These are phyloP conservation scores for Lepidium aucheri DNA, from an alignment of 345 rosid genomes.

Conservation along the genomic window DNA sequence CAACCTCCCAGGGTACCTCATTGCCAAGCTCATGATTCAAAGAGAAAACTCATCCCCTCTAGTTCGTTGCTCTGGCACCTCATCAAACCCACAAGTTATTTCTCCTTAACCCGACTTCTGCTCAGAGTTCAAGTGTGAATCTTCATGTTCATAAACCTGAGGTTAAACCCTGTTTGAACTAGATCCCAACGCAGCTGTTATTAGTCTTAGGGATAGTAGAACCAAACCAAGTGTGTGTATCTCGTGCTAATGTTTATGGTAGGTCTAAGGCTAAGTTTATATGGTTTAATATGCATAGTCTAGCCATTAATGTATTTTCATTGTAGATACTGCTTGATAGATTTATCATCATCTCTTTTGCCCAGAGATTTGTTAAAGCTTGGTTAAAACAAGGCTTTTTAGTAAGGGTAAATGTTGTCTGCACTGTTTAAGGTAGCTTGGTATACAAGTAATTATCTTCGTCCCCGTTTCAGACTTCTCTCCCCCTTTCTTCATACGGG, in stretches of 20 bases:
- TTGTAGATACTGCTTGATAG: not conserved
- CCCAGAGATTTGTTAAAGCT: not conserved
- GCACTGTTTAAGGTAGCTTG: not conserved
- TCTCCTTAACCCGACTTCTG: not conserved
- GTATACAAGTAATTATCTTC: not conserved
- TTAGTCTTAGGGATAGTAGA: not conserved
- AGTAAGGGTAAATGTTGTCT: not conserved
- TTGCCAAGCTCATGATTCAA: constrained; percentile 9
- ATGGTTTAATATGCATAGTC: not conserved
- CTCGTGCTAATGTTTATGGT: not conserved
- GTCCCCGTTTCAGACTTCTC: too few relatives aligned
- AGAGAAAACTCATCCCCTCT: not conserved
- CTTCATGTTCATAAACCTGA: not conserved
- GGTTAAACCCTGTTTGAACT: not conserved
- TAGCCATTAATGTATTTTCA: not conserved
- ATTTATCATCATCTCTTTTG: not conserved
- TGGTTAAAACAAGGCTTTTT: not conserved
- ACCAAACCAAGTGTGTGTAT: not conserved
- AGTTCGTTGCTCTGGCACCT: not conserved
- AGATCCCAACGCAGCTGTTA: not conserved
- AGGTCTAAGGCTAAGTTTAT: not conserved
- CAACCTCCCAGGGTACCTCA: constrained; percentile 14
- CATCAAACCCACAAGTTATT: not conserved
- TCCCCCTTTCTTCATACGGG: too few relatives aligned
- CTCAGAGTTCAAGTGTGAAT: not conserved